Evolutionary conservation across 441 rosid genomes (phyloP).

Genomic region (Corymbia calophylla): DNA sequence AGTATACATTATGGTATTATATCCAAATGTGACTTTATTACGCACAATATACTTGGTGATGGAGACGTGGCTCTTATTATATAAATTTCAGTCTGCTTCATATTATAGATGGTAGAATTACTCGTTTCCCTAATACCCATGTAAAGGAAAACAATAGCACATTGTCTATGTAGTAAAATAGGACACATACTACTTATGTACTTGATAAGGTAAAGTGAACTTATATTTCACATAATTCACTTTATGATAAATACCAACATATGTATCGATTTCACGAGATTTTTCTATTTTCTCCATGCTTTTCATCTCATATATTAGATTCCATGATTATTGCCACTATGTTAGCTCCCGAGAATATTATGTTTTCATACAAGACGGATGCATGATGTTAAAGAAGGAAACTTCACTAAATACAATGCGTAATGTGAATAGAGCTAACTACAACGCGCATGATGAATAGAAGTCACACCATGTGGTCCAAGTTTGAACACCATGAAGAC

Average conservation of each 20-base stretch:
- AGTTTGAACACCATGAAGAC: neutral
- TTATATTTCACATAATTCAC: neutral
- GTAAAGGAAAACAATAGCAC: neutral
- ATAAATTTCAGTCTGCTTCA: neutral
- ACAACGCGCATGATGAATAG: neutral
- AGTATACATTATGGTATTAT: neutral
- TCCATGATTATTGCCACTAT: neutral
- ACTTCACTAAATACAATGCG: neutral
- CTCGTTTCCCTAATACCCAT: neutral
- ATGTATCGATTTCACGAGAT: neutral
- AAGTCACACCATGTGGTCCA: neutral
- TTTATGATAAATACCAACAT: neutral
- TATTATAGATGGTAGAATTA: neutral
- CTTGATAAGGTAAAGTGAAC: neutral
- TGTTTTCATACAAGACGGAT: neutral
- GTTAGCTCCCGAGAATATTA: neutral
- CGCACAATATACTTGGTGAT: neutral
- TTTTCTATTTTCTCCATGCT: neutral
- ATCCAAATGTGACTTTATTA: neutral
- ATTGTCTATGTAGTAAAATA: neutral
- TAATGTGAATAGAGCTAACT: neutral
- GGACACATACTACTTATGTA: neutral
- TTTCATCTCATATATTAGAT: neutral
- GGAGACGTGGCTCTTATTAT: neutral
- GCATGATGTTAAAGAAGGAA: neutral